Base-by-base conservation (phyloP, 805 yeast genomes). In the Wickerhamiella musiphila region DNA sequence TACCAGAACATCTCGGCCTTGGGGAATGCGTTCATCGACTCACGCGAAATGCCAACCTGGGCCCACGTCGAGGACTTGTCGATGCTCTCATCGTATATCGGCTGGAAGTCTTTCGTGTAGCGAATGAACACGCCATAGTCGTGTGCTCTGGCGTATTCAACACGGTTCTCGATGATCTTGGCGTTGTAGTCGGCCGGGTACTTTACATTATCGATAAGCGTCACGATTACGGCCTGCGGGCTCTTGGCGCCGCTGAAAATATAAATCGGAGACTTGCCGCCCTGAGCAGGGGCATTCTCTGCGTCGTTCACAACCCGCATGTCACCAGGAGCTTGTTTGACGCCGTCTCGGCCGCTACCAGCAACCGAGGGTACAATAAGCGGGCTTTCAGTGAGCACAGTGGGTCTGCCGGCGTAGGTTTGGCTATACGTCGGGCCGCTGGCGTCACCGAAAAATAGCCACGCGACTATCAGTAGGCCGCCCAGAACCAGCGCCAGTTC, bases 11-110 rank as follows among this genome's bases (percentile, higher is more conserved):
- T 77, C 51, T 79, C 71, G n/a, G 94, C 78, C 29, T 73, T 61
- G 1, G 96, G 96, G 60, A 83, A 83, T 0, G 93, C 90, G 51
- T 68, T 70, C 75, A 86, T 72, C n/a, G 96, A 95, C 26, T 84
- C 90, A 38, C 92, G 66, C 49, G 81, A 52, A 25, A 73, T 52
- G 35, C 68, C 66, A 18, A 74, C 47, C 41, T 73, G 69, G 20
- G 70, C 65, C 90, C 93, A 78, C 18, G 70, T 41, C 26, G 33
- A 46, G n/a, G 36, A 28, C 24, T 40, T 40, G 33, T 38, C 35
- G 26, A 32, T 25, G 11, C 46, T 34, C 12, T 39, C 44, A 22
- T 39, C 43, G 24, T 47, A 40, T 12, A 40, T 38, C 23, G 35
- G 24, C 33, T 37, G 47, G 53, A 79, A 84, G 51, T 90, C 95